Base-by-base conservation (phyloP, 768 basidiomycete genomes). In the Asterophora parasitica region DNA sequence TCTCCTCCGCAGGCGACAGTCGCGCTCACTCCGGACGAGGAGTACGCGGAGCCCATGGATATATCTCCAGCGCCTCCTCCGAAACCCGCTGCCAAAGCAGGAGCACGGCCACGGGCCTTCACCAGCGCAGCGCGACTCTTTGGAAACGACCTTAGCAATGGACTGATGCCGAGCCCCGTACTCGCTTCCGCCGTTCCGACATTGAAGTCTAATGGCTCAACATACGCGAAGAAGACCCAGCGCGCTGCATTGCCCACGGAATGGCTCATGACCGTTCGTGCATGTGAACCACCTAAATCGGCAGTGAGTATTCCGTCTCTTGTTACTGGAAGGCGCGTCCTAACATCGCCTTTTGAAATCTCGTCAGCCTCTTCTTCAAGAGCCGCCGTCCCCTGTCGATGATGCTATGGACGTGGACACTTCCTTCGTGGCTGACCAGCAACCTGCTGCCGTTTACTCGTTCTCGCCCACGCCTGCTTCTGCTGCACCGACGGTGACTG, bases 351-450 rank as follows among this genome's bases (percentile, higher is more conserved):
- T 36, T 40, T 40, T 16, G 19, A 33, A 12, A 28, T 54, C 30
- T 31, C 58, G 61, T 61, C 61, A 74, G 70, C 69, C 65, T 42
- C 66, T 69, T n/a, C 66, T 69, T 13, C 65, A 66, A 51, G 61
- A 65, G 36, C 65, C 69, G 7, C 63, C 72, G 12, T 75, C 77
- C 42, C 72, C 76, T 23, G 68, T 67, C 35, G 78, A 81, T 55
- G 75, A 88, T 63, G 83, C 82, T 26, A 92, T 91, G 89, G 89
- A 92, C 54, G 76, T 91, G 30, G 89, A 92, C 60, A 74, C 76
- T 13, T 78, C 78, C 15, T 75, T 69, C 50, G 61, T 64, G 38
- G 65, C 69, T 40, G 62, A 68, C 58, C 49, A 63, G 44, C 58
- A 63, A 33, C 58, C 56, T 23, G 48, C 53, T 39, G 53, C 48